Conservation (phyloP, 208 protist species). For the Angomonas desouzai region DNA sequence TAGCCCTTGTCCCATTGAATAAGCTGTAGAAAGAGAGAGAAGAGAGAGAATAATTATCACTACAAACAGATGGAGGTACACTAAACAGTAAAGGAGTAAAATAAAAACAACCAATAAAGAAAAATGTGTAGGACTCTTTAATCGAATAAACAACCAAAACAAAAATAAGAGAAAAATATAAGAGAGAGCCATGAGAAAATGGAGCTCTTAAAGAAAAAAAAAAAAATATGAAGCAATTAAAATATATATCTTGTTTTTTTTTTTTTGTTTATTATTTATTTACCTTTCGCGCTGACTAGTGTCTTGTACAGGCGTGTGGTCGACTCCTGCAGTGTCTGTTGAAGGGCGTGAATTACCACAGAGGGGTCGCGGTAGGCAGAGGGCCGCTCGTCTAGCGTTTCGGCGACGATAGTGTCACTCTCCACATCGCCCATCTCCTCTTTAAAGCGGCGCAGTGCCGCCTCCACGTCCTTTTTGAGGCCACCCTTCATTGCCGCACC, state of each 20-base stretch:
- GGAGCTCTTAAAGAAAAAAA: conserved; percentile 6
- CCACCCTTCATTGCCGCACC: neutral
- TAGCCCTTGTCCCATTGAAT: conserved; percentile 82
- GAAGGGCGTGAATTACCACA: neutral
- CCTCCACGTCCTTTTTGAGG: conserved; percentile 2
- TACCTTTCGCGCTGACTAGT: conserved; percentile 5
- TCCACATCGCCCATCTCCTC: conserved; percentile 9
- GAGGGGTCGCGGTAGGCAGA: conserved; percentile 9
- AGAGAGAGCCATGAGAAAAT: conserved; percentile 8
- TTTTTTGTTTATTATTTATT: conserved; percentile 1
- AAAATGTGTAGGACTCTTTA: no score
- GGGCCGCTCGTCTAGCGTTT: conserved; percentile 11
- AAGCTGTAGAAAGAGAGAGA: conserved; percentile 10
- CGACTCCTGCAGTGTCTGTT: neutral
- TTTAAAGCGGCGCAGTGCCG: neutral
- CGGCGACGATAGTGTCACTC: conserved; percentile 2
- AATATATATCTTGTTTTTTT: no score
- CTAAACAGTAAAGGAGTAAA: no score
- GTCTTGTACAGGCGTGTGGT: neutral
- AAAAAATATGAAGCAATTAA: no score
- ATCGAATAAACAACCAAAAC: no score
- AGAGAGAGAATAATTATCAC: conserved; percentile 4
- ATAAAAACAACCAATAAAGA: no score
- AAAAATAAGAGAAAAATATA: no score
- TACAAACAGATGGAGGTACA: conserved; percentile 3